Evolutionary conservation across 805 yeast genomes (phyloP), one percentile per base, ranked within the genome.

Genomic region (Brettanomyces nanus): DNA sequence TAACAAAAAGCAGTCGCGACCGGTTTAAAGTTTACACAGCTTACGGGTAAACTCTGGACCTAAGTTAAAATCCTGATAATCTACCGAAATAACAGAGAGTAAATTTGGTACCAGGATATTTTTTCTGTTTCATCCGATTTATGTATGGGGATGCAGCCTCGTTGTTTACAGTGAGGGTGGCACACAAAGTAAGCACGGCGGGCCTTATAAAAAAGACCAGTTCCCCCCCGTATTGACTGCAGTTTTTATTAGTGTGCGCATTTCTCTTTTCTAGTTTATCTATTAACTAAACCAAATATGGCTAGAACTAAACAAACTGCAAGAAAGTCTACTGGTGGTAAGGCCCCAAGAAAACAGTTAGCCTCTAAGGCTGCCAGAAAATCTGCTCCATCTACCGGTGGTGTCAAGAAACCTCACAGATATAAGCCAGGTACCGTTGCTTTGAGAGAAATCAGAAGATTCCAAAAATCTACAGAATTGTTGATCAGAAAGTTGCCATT

Each of bases 361-460:
- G 94, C 94, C 48, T 83, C 94, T 44, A 83, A 83, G 72, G 94
- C 92, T 56, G 94, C 94, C 48, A 83, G 94, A 82, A 83, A 83
- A 62, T 83, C 92, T 29, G 94, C 94, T 37, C 94, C 94, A 77
- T 73, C 85, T 39, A 74, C 87, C 45, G 92, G 92, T 63, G 94
- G 94, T 80, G 92, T 84, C 56, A 83, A 83, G 79, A 83, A 83
- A 68, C 92, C 92, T 48, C 94, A 84, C 79, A 84, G 95, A 82
- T 85, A 85, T 74, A 83, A 83, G 84, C 95, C 95, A 70, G 95
- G 95, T 79, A 85, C 92, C 60, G 92, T 83, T 58, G 97, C 97
- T 46, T 75, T 86, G 65, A 81, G 95, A 73, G 97, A 90, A 73
- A 85, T 92, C 62, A 83, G 96, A 75, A 82, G 94, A 76, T 90